These are phyloP conservation scores for Pezizomycotina sp. DNA, from an alignment of 2,329 filamentous ascomycete genomes.

Conservation along the genomic window DNA sequence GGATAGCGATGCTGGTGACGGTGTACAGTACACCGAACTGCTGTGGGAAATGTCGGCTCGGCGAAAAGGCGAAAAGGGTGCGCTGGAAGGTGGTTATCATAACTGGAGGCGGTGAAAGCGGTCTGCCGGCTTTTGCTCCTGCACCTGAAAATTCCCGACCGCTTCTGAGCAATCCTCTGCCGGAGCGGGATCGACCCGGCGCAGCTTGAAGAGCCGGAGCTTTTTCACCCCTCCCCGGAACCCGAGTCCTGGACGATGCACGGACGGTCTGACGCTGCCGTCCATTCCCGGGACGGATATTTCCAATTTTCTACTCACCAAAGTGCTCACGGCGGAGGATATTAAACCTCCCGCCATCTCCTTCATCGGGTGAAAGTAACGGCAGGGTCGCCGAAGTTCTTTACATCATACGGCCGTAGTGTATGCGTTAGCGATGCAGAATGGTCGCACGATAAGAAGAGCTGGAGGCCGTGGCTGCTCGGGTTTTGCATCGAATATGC, in stretches of 20 bases:
- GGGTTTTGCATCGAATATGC: slow-evolving; percentile 74
- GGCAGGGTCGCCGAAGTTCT: slow-evolving; percentile 71
- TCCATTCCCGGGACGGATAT: slow-evolving; percentile 66
- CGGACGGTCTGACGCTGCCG: slow-evolving; percentile 73
- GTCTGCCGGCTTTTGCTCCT: slow-evolving; percentile 27
- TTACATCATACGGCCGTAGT: slow-evolving; percentile 76
- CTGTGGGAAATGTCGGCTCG: slow-evolving; percentile 97
- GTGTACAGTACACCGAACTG: slow-evolving; percentile 86
- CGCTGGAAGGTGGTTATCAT: slow-evolving; percentile 78
- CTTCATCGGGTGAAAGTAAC: slow-evolving; percentile 65
- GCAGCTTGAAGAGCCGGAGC: slow-evolving; percentile 35
- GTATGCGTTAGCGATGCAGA: slow-evolving; percentile 69
- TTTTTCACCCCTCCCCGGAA: slow-evolving; percentile 27
- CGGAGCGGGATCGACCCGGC: slow-evolving; percentile 69
- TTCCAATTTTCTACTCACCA: slow-evolving; percentile 68
- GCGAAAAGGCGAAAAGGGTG: slow-evolving; percentile 58
- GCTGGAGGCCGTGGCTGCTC: slow-evolving; percentile 83
- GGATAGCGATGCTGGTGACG: slow-evolving; percentile 66
- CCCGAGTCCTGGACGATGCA: slow-evolving; percentile 73
- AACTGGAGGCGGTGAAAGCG: slow-evolving; percentile 45
- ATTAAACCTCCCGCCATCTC: slow-evolving; percentile 82
- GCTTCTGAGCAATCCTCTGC: slow-evolving; percentile 65
- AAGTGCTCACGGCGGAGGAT: slow-evolving; percentile 87
- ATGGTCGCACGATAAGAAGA: slow-evolving; percentile 52
- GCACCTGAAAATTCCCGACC: slow-evolving; percentile 41